Evolutionary conservation across 1,284 basidiomycete genomes (phyloP).

Genomic region (Sporisorium reilianum): DNA sequence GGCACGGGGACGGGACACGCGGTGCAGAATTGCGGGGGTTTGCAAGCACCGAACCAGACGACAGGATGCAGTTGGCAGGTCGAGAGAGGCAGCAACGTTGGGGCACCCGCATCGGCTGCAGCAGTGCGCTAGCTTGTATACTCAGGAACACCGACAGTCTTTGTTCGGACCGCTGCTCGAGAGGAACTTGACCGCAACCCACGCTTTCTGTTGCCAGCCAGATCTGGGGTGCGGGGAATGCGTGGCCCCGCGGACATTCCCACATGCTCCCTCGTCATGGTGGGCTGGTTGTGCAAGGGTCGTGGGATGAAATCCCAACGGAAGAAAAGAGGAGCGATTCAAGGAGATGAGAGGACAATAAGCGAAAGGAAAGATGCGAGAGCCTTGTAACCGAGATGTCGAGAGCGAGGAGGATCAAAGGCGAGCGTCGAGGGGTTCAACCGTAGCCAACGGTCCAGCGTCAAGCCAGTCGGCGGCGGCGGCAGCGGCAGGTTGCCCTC

Average conservation of each 20-base stretch:
- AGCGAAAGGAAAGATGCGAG: neutral
- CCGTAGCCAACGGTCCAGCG: neutral
- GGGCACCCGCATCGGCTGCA: neutral
- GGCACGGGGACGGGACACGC: neutral
- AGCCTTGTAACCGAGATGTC: neutral
- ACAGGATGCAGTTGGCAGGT: neutral
- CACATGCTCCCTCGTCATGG: neutral
- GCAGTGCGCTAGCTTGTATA: neutral
- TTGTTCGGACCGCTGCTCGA: neutral
- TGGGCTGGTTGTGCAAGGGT: neutral
- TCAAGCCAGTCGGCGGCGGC: neutral
- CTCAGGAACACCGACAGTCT: slow-evolving; percentile 9
- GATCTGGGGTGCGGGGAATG: neutral
- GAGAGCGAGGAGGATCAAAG: neutral
- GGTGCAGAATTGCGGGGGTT: neutral
- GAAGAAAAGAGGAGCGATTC: neutral
- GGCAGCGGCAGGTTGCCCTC: no score
- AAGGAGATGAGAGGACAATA: neutral
- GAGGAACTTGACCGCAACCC: neutral
- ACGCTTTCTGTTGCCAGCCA: neutral
- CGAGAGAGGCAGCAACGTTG: neutral
- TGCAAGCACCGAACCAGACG: neutral
- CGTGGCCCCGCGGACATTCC: neutral
- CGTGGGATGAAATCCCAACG: neutral
- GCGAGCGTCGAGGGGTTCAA: neutral